These are phyloP conservation scores for Phytophthora hybrid DNA, from an alignment of 352 stramenopile species.

Conservation along the genomic window DNA sequence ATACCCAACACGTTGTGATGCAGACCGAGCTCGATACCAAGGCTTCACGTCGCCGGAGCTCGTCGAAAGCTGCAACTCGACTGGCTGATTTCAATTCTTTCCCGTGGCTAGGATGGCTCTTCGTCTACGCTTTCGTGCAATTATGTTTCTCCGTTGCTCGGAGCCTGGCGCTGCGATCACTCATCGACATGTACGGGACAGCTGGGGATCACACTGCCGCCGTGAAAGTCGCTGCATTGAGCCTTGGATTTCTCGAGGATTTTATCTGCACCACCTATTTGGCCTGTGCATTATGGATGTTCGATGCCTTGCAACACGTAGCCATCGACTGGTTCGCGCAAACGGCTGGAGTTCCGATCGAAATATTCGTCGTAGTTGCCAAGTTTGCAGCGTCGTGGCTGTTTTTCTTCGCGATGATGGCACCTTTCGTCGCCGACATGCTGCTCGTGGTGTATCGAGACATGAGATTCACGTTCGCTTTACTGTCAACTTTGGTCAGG, in stretches of 20 bases:
- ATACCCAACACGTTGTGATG: not conserved
- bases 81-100: not conserved
- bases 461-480: constrained; percentile 50
- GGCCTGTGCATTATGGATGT: constrained; percentile 25
- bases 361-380: not conserved
- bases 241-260: constrained; percentile 37
- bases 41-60: not conserved
- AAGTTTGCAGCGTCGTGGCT: constrained; percentile 11
- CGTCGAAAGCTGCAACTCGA: not conserved
- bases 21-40: not conserved
- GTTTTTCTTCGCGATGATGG: constrained; percentile 31
- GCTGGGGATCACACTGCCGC: constrained; percentile 14
- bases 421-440: constrained; percentile 40
- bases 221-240: constrained; percentile 24
- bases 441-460: constrained; percentile 41
- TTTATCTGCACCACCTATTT: constrained; percentile 44
- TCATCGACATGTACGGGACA: constrained; percentile 31
- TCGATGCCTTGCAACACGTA: constrained; percentile 12
- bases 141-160: constrained; percentile 36
- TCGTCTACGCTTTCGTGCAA: constrained; percentile 27
- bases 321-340: not conserved
- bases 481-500: constrained; percentile 20
- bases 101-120: constrained; percentile 27
- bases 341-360: not conserved
- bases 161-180: constrained; percentile 20